These are phyloP conservation scores for Parathielavia hyrcaniae DNA, from an alignment of 495 filamentous ascomycete species.

Conservation along the genomic window DNA sequence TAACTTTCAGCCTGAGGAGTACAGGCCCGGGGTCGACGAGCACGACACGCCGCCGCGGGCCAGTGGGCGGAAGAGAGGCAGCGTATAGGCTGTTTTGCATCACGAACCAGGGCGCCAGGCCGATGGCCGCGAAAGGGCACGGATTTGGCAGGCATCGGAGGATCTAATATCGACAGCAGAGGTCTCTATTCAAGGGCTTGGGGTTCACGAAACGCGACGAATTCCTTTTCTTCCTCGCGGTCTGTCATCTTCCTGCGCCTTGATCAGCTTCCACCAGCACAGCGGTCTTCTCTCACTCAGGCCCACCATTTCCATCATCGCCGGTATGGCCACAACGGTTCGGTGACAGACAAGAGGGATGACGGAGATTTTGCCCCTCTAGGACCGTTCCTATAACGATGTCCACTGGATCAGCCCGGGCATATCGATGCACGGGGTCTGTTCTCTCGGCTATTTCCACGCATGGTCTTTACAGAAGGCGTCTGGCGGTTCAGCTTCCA, in stretches of 20 bases:
- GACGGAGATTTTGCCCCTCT: too few species aligned
- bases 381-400: background rate
- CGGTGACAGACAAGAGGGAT: background rate
- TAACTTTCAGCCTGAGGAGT: constrained; percentile 73
- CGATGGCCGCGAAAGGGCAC: background rate
- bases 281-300: background rate
- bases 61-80: constrained; percentile 38
- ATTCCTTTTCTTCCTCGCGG: background rate
- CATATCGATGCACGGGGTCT: constrained; percentile 2
- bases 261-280: background rate
- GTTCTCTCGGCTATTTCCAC: constrained; percentile 16
- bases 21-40: constrained; percentile 41
- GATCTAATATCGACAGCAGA: constrained; percentile 5
- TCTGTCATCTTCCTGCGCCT: background rate
- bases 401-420: constrained; percentile 8
- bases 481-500: constrained; percentile 3
- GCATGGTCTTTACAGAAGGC: constrained; percentile 17
- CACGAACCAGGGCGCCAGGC: constrained; percentile 10
- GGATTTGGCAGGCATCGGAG: background rate
- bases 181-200: background rate
- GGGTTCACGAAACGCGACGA: background rate
- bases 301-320: background rate
- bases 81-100: constrained; percentile 19
- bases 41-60: constrained; percentile 26
- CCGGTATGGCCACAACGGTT: background rate